phyloP scores from a whole-genome alignment of 139 green algal species.

The Zygnema circumcarinatum region DNA sequence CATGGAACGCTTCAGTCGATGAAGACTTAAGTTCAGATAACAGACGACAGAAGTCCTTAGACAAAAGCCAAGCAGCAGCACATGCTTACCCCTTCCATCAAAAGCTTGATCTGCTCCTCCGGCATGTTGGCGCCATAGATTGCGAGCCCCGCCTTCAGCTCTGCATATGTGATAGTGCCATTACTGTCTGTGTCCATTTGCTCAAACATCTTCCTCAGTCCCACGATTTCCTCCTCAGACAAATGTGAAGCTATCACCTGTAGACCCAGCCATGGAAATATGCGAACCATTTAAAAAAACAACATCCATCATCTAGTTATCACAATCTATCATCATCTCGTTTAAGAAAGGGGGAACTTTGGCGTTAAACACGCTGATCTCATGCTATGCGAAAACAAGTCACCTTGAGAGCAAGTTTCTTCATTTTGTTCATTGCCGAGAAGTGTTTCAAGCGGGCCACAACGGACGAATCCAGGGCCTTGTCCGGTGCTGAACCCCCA shows the following conservation, averaged over 20 bases:
- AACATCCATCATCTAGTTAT: neutral
- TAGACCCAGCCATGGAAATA: neutral
- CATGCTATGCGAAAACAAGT: conserved; percentile 26
- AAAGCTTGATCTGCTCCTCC: conserved; percentile 4
- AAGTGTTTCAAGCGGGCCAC: conserved; percentile 89
- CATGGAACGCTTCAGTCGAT: too few species aligned
- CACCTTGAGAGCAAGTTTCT: conserved; percentile 87
- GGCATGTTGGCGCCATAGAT: conserved; percentile 3
- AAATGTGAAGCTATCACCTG: conserved; percentile 65
- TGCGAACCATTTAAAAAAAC: neutral
- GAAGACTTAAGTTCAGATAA: too few species aligned
- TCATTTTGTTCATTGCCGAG: conserved; percentile 92
- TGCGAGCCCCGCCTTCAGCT: conserved; percentile 67
- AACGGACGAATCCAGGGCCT: conserved; percentile 81
- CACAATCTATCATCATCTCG: neutral
- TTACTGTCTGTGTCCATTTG: conserved; percentile 69
- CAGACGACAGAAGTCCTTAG: too few species aligned
- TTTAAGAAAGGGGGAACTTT: neutral
- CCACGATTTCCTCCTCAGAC: conserved; percentile 63
- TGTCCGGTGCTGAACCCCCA: conserved; percentile 77
- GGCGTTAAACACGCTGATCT: neutral
- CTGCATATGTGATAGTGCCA: conserved; percentile 67
- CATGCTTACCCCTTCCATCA: conserved; percentile 36
- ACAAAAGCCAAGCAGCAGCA: too few species aligned
- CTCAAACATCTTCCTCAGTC: conserved; percentile 68